These are phyloP conservation scores for Dioscorea zingiberensis DNA, from an alignment of 106 monocot genomes.

Conservation along the genomic window DNA sequence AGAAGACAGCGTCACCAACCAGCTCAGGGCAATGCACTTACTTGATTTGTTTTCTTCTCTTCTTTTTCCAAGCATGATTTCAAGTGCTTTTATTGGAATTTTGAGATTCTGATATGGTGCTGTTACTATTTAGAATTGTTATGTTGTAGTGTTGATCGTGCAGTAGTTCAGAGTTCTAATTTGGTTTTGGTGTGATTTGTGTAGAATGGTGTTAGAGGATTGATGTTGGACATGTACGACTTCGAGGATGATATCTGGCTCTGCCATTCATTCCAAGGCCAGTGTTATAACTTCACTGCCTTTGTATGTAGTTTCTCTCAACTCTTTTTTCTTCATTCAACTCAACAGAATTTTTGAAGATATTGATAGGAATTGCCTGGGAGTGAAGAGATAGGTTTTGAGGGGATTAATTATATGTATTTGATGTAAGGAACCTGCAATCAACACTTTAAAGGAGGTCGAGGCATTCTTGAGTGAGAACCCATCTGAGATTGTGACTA, in stretches of 20 bases:
- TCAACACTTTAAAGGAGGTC: conserved; percentile 91
- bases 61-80: not conserved
- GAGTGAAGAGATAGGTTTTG: not conserved
- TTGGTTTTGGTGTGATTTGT: conserved; percentile 8
- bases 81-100: not conserved
- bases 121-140: not conserved
- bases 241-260: conserved; percentile 89
- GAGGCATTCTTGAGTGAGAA: conserved; percentile 72
- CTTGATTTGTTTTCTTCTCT: not conserved
- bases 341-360: not conserved
- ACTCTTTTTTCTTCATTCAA: not conserved
- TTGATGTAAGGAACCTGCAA: conserved; percentile 72
- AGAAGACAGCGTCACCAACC: conserved; percentile 93
- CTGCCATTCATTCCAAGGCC: conserved; percentile 92
- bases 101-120: not conserved
- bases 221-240: conserved; percentile 98
- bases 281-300: conserved; percentile 96
- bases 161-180: not conserved
- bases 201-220: conserved; percentile 85
- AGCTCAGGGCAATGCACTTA: conserved; percentile 47
- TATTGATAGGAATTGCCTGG: not conserved
- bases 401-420: not conserved
- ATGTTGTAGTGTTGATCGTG: not conserved
- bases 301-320: conserved; percentile 56
- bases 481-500: conserved; percentile 89